Percentiles rank a stretch among this genome's conserved stretches.
Conservation (phyloP, 805 yeast species). For the Metschnikowia noctiluminum region DNA sequence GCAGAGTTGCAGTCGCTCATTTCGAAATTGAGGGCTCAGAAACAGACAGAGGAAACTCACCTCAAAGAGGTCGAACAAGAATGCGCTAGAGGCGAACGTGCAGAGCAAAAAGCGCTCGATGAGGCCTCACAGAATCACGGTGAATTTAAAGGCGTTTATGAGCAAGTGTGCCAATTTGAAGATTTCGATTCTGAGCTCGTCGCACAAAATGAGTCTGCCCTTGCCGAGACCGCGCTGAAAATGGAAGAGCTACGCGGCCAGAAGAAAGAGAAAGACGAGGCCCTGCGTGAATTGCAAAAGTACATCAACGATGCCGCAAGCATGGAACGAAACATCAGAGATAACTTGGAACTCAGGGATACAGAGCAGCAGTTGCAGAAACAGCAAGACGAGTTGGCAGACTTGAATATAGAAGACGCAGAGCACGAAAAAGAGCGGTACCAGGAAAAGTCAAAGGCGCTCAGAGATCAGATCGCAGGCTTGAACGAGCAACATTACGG, state of each 20-base stretch:
- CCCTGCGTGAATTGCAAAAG: slow-evolving; percentile 34
- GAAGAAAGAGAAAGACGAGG: slow-evolving; percentile 15
- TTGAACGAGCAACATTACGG: slow-evolving; percentile 67
- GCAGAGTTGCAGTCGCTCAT: slow-evolving; percentile 5
- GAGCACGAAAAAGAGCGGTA: slow-evolving; percentile 58
- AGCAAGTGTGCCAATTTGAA: slow-evolving; percentile 20
- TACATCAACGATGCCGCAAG: slow-evolving; percentile 54
- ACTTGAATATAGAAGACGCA: slow-evolving; percentile 55
- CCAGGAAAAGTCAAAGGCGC: slow-evolving; percentile 50
- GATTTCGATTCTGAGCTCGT: slow-evolving; percentile 20
- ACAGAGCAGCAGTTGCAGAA: slow-evolving; percentile 37
- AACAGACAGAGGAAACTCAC: neutral
- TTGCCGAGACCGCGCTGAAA: neutral
- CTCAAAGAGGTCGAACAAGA: slow-evolving; percentile 7
- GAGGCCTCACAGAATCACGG: neutral
- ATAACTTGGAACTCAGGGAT: slow-evolving; percentile 58
- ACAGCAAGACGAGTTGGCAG: slow-evolving; percentile 38
- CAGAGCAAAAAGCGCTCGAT: neutral
- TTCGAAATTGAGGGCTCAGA: slow-evolving; percentile 4
- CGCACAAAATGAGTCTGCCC: slow-evolving; percentile 19
- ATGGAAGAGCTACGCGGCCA: slow-evolving; percentile 13
- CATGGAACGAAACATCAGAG: slow-evolving; percentile 59
- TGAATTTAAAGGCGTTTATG: slow-evolving; percentile 6
- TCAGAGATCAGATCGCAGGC: slow-evolving; percentile 49
- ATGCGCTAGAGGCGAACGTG: neutral